A percentile compares a stretch with the other conserved stretches of the same genome.
Conservation (phyloP, 768 basidiomycete species). For the Tricholoma flavovirens region DNA sequence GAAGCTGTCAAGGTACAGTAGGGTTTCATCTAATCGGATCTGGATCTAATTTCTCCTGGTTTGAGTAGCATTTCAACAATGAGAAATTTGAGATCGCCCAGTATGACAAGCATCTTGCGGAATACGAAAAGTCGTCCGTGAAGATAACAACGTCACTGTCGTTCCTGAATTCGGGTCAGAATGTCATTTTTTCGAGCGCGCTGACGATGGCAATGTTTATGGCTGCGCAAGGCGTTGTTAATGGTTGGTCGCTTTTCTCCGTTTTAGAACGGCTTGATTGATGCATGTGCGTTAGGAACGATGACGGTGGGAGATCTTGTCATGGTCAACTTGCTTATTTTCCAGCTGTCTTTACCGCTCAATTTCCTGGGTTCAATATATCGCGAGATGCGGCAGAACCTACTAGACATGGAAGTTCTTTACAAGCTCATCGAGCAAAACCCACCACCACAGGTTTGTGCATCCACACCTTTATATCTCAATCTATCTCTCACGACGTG, state of each 20-base stretch:
- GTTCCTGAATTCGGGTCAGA: conserved; percentile 93
- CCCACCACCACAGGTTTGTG: conserved; percentile 52
- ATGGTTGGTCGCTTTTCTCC: conserved; percentile 49
- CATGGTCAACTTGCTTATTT: conserved; percentile 98
- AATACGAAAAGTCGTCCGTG: conserved; percentile 88
- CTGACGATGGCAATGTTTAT: conserved; percentile 94
- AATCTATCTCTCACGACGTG: not conserved
- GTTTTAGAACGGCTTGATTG: not conserved
- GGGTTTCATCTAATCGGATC: not conserved
- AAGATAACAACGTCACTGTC: conserved; percentile 95
- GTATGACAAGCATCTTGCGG: conserved; percentile 83
- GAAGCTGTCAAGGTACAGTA: conserved; percentile 89
- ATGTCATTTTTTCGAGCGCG: conserved; percentile 91
- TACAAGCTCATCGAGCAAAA: conserved; percentile 87
- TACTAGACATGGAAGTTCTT: conserved; percentile 95
- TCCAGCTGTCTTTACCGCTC: conserved; percentile 92
- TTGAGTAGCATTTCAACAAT: conserved; percentile 88
- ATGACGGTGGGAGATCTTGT: conserved; percentile 99
- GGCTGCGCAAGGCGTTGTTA: conserved; percentile 89
- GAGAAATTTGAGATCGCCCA: conserved; percentile 86
- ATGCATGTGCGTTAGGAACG: conserved; percentile 49
- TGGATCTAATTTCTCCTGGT: conserved; percentile 1
- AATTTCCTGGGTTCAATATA: conserved; percentile 98
- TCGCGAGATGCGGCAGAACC: conserved; percentile 91
- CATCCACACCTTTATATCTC: not conserved